Base-by-base conservation (phyloP, 257 asterid species). In the Nicotiana tabacum region DNA sequence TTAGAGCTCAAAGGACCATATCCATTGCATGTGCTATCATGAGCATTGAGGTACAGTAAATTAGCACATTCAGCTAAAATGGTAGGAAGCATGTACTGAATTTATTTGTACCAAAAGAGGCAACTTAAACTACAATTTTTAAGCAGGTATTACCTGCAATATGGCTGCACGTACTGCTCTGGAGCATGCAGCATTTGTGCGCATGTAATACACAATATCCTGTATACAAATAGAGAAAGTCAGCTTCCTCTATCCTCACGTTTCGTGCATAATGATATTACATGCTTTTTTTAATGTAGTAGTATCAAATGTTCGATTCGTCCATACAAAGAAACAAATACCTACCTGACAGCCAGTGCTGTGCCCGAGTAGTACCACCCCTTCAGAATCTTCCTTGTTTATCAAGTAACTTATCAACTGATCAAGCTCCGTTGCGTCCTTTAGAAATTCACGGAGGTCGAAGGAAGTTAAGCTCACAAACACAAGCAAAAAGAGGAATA, bases 261-360 rank as follows among this genome's bases (percentile, higher is more conserved):
- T 51, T 81, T 30, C 62, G 4, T 24, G 78, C 56, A 64, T 81
- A 81, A 66, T 32, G 30, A 46, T 39, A 53, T 53, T n/a, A 57
- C 61, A 74, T 80, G 82, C 72, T 29, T 58, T 33, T 65, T 61
- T n/a, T 9, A 51, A 16, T 48, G 64, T 72, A 13, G 82, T 27
- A 57, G 58, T 24, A n/a, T 81, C 53, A 30, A 46, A 82, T n/a
- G 15, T 17, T 60, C 27, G 39, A 21, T 9, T 13, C 35, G 8
- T 66, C 21, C 66, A 48, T 66, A 18, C 76, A 24, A 51, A 43
- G 58, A 43, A 61, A 66, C 6, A 48, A 81, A 46, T 62, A 39
- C 58, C 79, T 77, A 93, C 98, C 95, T 94, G 98, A 87, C 99
- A 96, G 70, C 98, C 98, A 43, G 99, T 93, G 88, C 98, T 94